These are phyloP conservation scores for Castanea crenata DNA, from an alignment of 306 rosid species.

Conservation along the genomic window DNA sequence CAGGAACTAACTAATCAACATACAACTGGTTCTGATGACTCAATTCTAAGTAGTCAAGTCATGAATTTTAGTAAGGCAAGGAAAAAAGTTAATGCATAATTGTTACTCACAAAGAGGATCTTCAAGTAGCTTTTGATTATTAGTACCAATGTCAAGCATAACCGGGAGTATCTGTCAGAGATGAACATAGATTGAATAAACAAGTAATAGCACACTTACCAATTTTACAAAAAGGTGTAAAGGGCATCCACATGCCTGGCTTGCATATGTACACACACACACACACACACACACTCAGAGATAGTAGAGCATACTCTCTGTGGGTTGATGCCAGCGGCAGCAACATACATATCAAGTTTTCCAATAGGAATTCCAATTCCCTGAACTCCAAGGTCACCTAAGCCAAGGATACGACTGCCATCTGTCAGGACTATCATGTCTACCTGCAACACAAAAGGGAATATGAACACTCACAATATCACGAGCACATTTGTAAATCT, in stretches of 20 bases:
- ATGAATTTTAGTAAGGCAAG: background rate
- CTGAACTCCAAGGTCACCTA: slow-evolving; percentile 99
- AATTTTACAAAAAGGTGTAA: background rate
- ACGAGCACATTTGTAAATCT: background rate
- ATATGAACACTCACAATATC: slow-evolving; percentile 10
- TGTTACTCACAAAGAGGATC: slow-evolving; percentile 86
- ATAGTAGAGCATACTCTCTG: slow-evolving; percentile 65
- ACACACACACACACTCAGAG: slow-evolving; percentile 8
- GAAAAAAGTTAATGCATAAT: slow-evolving; percentile 3
- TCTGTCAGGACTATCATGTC: slow-evolving; percentile 99
- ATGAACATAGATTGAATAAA: slow-evolving; percentile 23
- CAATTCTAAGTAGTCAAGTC: background rate
- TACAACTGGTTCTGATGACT: background rate
- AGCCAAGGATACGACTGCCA: slow-evolving; percentile 99
- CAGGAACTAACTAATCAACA: background rate
- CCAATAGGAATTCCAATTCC: slow-evolving; percentile 99
- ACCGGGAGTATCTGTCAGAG: slow-evolving; percentile 85
- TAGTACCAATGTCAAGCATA: slow-evolving; percentile 97
- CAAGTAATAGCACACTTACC: slow-evolving; percentile 13
- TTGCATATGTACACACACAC: background rate
- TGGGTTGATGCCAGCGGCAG: slow-evolving; percentile 98
- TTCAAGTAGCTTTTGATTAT: slow-evolving; percentile 85
- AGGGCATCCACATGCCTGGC: background rate
- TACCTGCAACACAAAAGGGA: slow-evolving; percentile 62
- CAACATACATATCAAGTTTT: slow-evolving; percentile 96